Conservation (phyloP, 2,329 filamentous ascomycete species). For the Orbilia brochopaga region DNA sequence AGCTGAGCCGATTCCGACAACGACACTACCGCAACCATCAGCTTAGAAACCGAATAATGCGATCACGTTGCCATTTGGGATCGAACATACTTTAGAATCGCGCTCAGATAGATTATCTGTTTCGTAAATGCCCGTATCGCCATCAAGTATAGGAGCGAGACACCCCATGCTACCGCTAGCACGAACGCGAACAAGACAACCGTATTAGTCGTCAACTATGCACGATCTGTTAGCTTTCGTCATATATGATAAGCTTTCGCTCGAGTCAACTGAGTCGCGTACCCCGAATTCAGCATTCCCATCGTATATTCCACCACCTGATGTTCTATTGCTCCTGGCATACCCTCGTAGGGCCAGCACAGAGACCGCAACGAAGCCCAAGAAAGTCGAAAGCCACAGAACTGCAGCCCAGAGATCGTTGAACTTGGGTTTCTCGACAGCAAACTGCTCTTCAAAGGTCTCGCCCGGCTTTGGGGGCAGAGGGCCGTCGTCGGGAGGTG, state of each 20-base stretch:
- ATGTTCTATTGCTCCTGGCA: slow-evolving; percentile 57
- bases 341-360: slow-evolving; percentile 79
- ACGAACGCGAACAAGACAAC: slow-evolving; percentile 83
- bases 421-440: slow-evolving; percentile 80
- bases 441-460: slow-evolving; percentile 80
- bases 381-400: slow-evolving; percentile 73
- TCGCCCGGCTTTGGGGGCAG: slow-evolving; percentile 52
- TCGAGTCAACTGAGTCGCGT: neutral
- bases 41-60: neutral
- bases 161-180: slow-evolving; percentile 72
- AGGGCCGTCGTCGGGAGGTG: slow-evolving; percentile 56
- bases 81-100: slow-evolving; percentile 71
- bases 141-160: slow-evolving; percentile 79
- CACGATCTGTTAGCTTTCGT: neutral
- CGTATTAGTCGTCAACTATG: slow-evolving; percentile 70
- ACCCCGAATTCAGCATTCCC: slow-evolving; percentile 42
- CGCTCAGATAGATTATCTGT: slow-evolving; percentile 89
- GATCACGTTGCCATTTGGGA: neutral
- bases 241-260: neutral
- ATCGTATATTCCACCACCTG: slow-evolving; percentile 34
- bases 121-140: slow-evolving; percentile 79
- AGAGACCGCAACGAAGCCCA: slow-evolving; percentile 77
- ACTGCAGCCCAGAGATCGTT: slow-evolving; percentile 90
- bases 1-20: slow-evolving; percentile 81
- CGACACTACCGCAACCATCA: slow-evolving; percentile 61